Evolutionary conservation across 2,329 filamentous ascomycete genomes (phyloP).

Genomic region (Colletotrichum euphorbiae): DNA sequence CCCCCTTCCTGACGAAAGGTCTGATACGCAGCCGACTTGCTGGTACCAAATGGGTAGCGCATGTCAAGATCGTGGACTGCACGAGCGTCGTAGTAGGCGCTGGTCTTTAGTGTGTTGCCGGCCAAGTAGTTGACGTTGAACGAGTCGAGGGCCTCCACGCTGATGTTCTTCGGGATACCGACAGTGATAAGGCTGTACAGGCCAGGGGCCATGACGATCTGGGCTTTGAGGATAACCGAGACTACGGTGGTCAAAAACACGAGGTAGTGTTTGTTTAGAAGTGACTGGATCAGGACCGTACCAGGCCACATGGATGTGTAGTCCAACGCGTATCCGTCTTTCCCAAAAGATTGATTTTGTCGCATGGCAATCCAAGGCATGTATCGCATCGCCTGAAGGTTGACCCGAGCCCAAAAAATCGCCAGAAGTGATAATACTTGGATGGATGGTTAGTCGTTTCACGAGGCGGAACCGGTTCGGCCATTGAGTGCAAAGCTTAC

Average conservation of each 20-base stretch:
- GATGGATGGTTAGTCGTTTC: too few species aligned
- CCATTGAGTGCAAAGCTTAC: background rate
- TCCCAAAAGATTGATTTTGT: background rate
- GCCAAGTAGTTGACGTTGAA: constrained; percentile 2
- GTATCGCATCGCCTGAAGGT: constrained; percentile 22
- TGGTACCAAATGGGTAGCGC: constrained; percentile 8
- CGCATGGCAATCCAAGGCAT: constrained; percentile 28
- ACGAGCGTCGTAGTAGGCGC: constrained; percentile 7
- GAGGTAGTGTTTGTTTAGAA: background rate
- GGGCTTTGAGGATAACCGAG: background rate
- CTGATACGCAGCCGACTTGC: constrained; percentile 11
- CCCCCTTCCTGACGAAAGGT: background rate
- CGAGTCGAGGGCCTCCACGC: background rate
- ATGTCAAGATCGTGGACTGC: constrained; percentile 8
- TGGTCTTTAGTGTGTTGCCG: background rate
- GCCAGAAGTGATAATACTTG: constrained; percentile 10
- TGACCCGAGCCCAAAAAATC: constrained; percentile 21
- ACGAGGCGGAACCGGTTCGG: background rate
- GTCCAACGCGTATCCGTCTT: constrained; percentile 4
- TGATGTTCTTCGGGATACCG: background rate
- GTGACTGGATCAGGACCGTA: background rate
- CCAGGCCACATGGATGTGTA: constrained; percentile 5
- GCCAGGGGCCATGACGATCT: constrained; percentile 13
- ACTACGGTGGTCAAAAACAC: background rate
- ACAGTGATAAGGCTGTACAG: constrained; percentile 13